A percentile compares a stretch with the other conserved stretches of the same genome.
These are phyloP conservation scores for Citrus unshiu DNA, from an alignment of 345 rosid genomes.

Conservation along the genomic window DNA sequence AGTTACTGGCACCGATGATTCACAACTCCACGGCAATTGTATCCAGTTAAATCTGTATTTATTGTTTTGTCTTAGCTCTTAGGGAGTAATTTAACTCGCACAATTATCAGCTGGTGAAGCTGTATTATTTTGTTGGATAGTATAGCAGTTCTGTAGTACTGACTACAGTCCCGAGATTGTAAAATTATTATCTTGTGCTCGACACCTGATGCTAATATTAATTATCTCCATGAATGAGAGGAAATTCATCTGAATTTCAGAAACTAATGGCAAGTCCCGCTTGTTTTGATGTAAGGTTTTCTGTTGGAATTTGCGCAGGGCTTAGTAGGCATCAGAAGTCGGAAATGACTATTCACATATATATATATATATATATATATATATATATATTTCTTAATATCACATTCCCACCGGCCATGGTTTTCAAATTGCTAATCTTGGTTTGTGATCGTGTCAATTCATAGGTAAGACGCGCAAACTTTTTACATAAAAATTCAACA, in stretches of 20 bases:
- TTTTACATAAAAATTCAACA: no score
- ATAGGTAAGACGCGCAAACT: no score
- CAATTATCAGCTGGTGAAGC: slow-evolving; percentile 12
- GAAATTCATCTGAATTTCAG: not conserved
- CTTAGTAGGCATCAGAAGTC: not conserved
- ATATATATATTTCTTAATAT: no score
- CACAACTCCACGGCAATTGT: slow-evolving; percentile 13
- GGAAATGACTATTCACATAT: not conserved
- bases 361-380: no score
- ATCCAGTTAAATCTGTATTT: slow-evolving; percentile 26
- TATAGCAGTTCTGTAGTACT: not conserved
- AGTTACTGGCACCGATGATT: slow-evolving; percentile 70
- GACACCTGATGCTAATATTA: not conserved
- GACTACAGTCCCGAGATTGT: not conserved
- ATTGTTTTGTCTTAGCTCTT: slow-evolving; percentile 12
- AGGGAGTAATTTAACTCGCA: slow-evolving; percentile 31
- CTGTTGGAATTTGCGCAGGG: not conserved
- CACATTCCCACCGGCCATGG: no score
- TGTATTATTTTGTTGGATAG: slow-evolving; percentile 4
- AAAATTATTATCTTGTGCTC: not conserved
- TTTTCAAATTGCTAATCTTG: no score
- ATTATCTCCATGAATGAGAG: not conserved
- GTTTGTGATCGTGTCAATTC: no score
- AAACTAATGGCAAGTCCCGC: not conserved
- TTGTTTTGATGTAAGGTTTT: not conserved